Conservation (phyloP, 1,284 basidiomycete genomes). For the Cerrena zonata region DNA sequence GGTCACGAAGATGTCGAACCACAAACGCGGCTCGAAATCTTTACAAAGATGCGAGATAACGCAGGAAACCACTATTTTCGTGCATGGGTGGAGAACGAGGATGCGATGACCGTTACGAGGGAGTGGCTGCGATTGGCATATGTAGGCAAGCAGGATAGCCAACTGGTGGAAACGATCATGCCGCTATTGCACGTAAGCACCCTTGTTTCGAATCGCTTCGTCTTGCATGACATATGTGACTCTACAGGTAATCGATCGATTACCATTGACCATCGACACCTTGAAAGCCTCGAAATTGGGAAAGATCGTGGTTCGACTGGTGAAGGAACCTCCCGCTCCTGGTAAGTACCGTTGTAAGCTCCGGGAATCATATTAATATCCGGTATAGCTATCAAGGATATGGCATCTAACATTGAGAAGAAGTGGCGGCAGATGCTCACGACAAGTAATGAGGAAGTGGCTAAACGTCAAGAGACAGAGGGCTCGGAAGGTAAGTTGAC, state of each 20-base stretch:
- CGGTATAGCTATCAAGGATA: slow-evolving; percentile 77
- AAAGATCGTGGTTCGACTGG: slow-evolving; percentile 67
- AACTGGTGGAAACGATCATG: slow-evolving; percentile 70
- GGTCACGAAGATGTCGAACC: slow-evolving; percentile 60
- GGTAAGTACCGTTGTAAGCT: slow-evolving; percentile 45
- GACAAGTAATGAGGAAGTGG: slow-evolving; percentile 23
- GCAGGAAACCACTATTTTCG: slow-evolving; percentile 80
- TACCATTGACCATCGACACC: slow-evolving; percentile 65
- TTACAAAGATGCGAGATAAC: slow-evolving; percentile 72
- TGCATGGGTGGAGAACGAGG: slow-evolving; percentile 68
- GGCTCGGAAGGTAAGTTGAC: slow-evolving; percentile 63
- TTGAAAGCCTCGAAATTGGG: slow-evolving; percentile 69
- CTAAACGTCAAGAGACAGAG: slow-evolving; percentile 43
- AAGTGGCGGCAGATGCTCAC: slow-evolving; percentile 66
- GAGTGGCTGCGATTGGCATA: slow-evolving; percentile 72
- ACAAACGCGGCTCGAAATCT: slow-evolving; percentile 55
- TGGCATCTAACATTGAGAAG: slow-evolving; percentile 78
- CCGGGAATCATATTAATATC: slow-evolving; percentile 4
- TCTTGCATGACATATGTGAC: slow-evolving; percentile 1
- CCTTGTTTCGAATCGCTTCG: slow-evolving; percentile 4
- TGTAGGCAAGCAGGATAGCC: slow-evolving; percentile 47
- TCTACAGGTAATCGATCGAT: slow-evolving; percentile 68
- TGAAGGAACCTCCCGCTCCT: slow-evolving; percentile 60
- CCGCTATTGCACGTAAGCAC: slow-evolving; percentile 76
- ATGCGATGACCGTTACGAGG: slow-evolving; percentile 68